phyloP scores from a whole-genome alignment of 1,139 yeast species.

The Sugiyamaella xylanicola region DNA sequence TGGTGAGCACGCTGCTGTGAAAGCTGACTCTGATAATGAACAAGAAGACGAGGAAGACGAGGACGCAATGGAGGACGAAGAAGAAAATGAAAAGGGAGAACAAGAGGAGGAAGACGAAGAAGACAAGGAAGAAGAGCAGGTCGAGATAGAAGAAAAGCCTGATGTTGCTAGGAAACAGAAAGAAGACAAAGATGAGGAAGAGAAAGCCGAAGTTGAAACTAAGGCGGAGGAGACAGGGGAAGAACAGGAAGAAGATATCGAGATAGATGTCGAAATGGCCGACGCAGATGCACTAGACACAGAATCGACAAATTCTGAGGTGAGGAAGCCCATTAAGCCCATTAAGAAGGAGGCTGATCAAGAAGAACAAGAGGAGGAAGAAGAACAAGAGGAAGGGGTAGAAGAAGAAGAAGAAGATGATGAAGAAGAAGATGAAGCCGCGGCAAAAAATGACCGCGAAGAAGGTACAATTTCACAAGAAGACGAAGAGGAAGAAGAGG shows the following conservation, averaged over 20 bases:
- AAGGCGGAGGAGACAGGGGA: slow-evolving; percentile 18
- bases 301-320: slow-evolving; percentile 19
- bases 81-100: slow-evolving; percentile 4
- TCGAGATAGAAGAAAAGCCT: too few species aligned
- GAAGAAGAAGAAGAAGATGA: slow-evolving; percentile 14
- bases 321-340: slow-evolving; percentile 19
- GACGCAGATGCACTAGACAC: slow-evolving; percentile 19
- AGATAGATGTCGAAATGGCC: slow-evolving; percentile 20
- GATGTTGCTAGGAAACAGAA: too few species aligned
- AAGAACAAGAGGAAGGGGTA: slow-evolving; percentile 21
- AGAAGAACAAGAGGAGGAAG: slow-evolving; percentile 23
- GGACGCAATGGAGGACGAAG: slow-evolving; percentile 13
- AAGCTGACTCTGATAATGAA: slow-evolving; percentile 8
- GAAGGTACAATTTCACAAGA: slow-evolving; percentile 16
- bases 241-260: slow-evolving; percentile 17
- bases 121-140: too few species aligned
- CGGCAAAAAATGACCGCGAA: slow-evolving; percentile 27
- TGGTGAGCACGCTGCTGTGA: slow-evolving; percentile 16
- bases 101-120: too few species aligned
- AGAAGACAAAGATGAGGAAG: too few species aligned
- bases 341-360: slow-evolving; percentile 37
- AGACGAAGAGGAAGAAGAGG: slow-evolving; percentile 18
- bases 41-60: slow-evolving; percentile 16
- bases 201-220: too few species aligned
- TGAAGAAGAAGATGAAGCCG: slow-evolving; percentile 33